Evolutionary conservation across 2,329 filamentous ascomycete species (phyloP), one percentile per base, ranked within the genome.

Genomic region (Endothia cerciana): DNA sequence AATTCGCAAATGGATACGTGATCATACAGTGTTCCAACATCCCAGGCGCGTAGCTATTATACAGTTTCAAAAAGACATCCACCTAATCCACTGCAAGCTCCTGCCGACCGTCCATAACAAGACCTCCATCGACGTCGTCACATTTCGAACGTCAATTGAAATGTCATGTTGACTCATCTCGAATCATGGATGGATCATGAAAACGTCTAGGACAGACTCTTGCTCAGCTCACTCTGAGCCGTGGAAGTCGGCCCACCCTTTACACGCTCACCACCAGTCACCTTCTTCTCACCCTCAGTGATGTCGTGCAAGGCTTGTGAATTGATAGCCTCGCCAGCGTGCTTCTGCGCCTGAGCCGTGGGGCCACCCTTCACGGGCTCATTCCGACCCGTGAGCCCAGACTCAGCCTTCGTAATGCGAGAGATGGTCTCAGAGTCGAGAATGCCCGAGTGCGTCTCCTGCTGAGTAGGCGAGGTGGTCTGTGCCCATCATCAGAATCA

Each of bases 321-420:
- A 19, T 73, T 77, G 57, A 81, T 75, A 43, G 71, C 64, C 64
- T 77, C 72, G 33, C 70, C 71, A 38, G 70, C 71, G 63, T 81
- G 78, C 49, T 74, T 74, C 70, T 81, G 79, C 0, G 79, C 79
- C 57, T 74, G 73, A 4, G 79, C 78, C 0, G 78, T 81, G 0
- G 79, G 79, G 0, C 79, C 79, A 7, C 74, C 75, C 61, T 73
- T 71, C 1, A 75, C 72, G 8, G 79, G 78, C 8, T 71, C 63
- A 4, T 73, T 71, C 64, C 73, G 69, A 17, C 78, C 74, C 0
- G 79, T 80, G 56, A 80, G 63, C 25, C 73, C 69, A 64, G 77
- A 79, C 68, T 81, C 79, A 1, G 77, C 76, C 1, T 73, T 71
- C 1, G 77, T 79, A 70, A 81, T 80, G 63, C 74, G 72, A 6